phyloP scores from a whole-genome alignment of 345 rosid species.

The Boechera divaricarpa region DNA sequence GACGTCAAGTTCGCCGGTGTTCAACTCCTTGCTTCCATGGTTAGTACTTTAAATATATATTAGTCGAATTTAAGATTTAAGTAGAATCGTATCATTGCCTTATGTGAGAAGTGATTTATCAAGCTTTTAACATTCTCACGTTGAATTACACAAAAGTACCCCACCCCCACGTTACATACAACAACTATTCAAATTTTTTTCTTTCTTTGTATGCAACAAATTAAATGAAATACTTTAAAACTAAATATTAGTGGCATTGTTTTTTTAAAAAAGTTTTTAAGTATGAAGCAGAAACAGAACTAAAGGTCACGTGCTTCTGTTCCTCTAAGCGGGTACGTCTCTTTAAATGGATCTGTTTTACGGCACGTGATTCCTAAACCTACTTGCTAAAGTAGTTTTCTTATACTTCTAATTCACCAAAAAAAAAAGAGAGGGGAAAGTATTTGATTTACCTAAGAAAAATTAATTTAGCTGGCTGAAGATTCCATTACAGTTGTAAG shows the following conservation, averaged over 20 bases:
- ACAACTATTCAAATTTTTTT: conserved; percentile 31
- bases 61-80: background rate
- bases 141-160: conserved; percentile 20
- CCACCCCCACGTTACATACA: conserved; percentile 15
- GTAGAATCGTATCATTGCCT: conserved; percentile 12
- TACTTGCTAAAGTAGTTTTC: conserved; percentile 15
- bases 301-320: conserved; percentile 43
- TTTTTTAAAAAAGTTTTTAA: background rate
- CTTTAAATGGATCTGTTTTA: conserved; percentile 36
- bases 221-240: background rate
- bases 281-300: conserved; percentile 26
- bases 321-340: conserved; percentile 32
- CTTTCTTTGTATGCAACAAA: conserved; percentile 18
- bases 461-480: background rate
- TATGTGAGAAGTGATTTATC: conserved; percentile 1
- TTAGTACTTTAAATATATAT: conserved; percentile 32
- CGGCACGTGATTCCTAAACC: conserved; percentile 42
- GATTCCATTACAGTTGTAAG: background rate
- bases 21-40: conserved; percentile 86
- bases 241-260: background rate
- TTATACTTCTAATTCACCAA: background rate
- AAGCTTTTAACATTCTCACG: conserved; percentile 15
- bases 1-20: conserved; percentile 93
- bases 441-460: background rate
- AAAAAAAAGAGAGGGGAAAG: background rate